Evolutionary conservation across 352 stramenopile genomes (phyloP), one percentile per base, ranked within the genome.

Genomic region (Pythium angustatum): DNA sequence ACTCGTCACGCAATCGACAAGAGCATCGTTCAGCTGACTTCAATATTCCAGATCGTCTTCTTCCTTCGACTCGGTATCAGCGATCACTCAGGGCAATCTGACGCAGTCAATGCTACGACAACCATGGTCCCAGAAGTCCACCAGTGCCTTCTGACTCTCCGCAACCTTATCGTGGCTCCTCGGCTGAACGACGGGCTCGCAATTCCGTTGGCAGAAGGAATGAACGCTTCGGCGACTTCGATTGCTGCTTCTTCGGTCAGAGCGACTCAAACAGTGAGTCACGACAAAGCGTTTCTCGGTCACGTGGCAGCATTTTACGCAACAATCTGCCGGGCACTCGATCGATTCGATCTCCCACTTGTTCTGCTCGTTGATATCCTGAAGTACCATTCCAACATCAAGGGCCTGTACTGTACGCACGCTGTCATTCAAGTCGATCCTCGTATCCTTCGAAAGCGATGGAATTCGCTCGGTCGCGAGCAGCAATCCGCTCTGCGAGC

Each of bases 331-430:
- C 57, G 58, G 15, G 56, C 58, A 0, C 63, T 67, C 8, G 48
- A 53, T 10, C 69, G 76, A 33, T 33, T 69, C 15, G 27, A 51
- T 40, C 34, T 74, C 9, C 69, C 71, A 5, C 75, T 75, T 2
- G 72, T 85, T 38, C 40, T 88, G 45, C 48, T 85, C 1, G 78
- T 83, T 22, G 76, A 88, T 28, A 17, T 88, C 11, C 11, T 87
- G 19, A 58, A 71, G 24, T 53, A 48, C 9, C 77, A 83, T 51
- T 54, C 66, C 1, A 72, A 77, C 44, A 81, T 88, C 26, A 71
- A 69, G 40, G 79, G 77, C 0, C 27, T 88, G 8, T 81, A 76
- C 45, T 81, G 77, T 4, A 57, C 73, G 9, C 62, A 66, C 49
- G 53, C 49, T 0, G 81, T 88, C 49, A 26, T 83, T 9, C 69